phyloP scores from a whole-genome alignment of 805 yeast species.

The Saturnispora zaruensis region DNA sequence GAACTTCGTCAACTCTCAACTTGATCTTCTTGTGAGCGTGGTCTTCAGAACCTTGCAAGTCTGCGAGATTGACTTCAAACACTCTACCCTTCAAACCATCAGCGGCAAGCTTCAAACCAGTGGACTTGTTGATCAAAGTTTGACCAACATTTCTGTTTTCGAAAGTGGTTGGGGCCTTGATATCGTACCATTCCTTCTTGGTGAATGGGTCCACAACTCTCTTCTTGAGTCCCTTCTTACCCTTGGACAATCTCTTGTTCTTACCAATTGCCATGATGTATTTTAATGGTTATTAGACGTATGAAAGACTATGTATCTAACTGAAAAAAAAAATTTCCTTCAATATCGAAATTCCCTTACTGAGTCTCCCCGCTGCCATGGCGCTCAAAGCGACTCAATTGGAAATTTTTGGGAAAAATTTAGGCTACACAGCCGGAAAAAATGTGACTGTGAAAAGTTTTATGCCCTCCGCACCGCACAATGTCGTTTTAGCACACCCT shows the following conservation, averaged over 20 bases:
- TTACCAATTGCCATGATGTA: constrained; percentile 52
- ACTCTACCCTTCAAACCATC: constrained; percentile 98
- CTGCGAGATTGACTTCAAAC: constrained; percentile 92
- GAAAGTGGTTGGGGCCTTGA: constrained; percentile 97
- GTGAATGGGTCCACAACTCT: constrained; percentile 99
- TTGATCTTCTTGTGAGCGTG: constrained; percentile 96
- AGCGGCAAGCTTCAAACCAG: constrained; percentile 96
- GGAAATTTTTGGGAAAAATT: neutral
- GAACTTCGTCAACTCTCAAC: constrained; percentile 98
- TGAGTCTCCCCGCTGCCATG: neutral
- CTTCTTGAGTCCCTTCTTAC: constrained; percentile 98
- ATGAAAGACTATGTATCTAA: neutral
- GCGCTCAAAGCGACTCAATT: neutral
- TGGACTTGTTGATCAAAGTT: constrained; percentile 95
- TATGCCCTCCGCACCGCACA: neutral
- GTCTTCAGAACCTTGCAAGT: constrained; percentile 97
- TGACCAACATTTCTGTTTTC: constrained; percentile 98
- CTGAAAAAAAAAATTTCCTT: neutral
- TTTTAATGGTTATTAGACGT: constrained; percentile 11
- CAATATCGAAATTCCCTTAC: neutral
- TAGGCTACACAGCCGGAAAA: neutral
- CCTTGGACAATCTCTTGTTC: constrained; percentile 74
- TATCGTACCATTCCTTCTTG: constrained; percentile 98
- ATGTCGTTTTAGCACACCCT: neutral
- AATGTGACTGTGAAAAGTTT: neutral